phyloP scores from a whole-genome alignment of 2,329 filamentous ascomycete species.

The Sphaerostilbella broomeana region DNA sequence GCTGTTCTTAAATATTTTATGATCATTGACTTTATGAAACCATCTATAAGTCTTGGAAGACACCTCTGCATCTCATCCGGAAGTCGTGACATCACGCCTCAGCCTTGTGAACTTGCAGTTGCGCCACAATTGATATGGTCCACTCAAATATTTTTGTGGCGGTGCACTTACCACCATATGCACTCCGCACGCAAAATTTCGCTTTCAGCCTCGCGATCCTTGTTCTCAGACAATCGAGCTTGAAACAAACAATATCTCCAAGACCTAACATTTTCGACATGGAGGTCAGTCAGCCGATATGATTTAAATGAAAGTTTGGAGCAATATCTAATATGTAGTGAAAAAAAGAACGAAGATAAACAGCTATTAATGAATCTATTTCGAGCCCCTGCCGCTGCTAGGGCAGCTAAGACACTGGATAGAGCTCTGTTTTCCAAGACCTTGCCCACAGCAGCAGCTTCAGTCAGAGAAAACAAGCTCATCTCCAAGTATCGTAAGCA shows the following conservation, averaged over 20 bases:
- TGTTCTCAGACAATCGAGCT: conserved; percentile 12
- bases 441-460: conserved; percentile 70
- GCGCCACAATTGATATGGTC: conserved; percentile 6
- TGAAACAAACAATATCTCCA: conserved; percentile 16
- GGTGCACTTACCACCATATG: conserved; percentile 19
- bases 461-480: conserved; percentile 66
- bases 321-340: no score
- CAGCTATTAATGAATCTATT: conserved; percentile 54
- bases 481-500: conserved; percentile 65
- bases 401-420: conserved; percentile 74
- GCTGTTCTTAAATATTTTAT: background rate
- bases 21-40: no score
- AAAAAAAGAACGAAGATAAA: conserved; percentile 23
- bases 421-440: conserved; percentile 74
- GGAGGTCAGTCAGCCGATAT: conserved; percentile 24
- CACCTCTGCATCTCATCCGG: background rate
- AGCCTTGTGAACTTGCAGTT: conserved; percentile 9
- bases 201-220: conserved; percentile 24
- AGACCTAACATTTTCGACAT: conserved; percentile 21
- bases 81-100: conserved; percentile 19
- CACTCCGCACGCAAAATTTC: conserved; percentile 24
- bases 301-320: no score
- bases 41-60: no score
- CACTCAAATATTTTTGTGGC: conserved; percentile 18
- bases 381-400: conserved; percentile 67